Base-by-base conservation (phyloP, 768 basidiomycete species). In the Candolleomyces aberdarensis region DNA sequence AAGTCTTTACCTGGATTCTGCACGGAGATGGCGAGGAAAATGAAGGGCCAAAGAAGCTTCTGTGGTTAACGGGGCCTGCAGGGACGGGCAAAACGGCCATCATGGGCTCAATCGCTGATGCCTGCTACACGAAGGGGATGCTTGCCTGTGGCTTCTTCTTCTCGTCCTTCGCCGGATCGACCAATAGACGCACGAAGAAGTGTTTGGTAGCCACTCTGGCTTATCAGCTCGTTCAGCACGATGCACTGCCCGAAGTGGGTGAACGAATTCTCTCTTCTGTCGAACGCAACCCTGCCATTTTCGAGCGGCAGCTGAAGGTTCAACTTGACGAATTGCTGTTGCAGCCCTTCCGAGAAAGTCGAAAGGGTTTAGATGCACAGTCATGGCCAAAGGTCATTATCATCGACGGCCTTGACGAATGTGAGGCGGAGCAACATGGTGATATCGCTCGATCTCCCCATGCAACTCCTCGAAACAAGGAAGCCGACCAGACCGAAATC, bases 341-440 rank as follows among this genome's bases (percentile, higher is more conserved):
- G 49, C 17, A 10, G 20, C 49, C 49, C 1, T n/a, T 51, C 1
- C 44, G 44, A 46, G 44, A 46, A 20, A n/a, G 19, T 22, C 13
- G 14, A 51, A 22, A 29, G 14, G 29, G 9, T 14, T 20, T 46
- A 19, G 57, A 17, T 20, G 3, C 46, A 20, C n/a, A 3, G 5
- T 14, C 41, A 36, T 48, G 41, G 41, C 56, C 56, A 11, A 48
- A 31, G 29, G 32, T 47, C 47, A 50, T 58, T 44, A 26, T 64
- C 10, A 61, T 61, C 31, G 60, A 64, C 47, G 63, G 60, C 8
- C 36, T 64, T 3, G 63, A 64, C 41, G 63, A 61, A 32, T 64
- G 63, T 22, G 0, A 49, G 8, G 63, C 57, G 14, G 29, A 51
- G 20, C 44, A 46, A 46, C 13, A 46, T 9, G 7, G 13, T 20